phyloP scores from a whole-genome alignment of 2,329 filamentous ascomycete genomes.

The Colletotrichum graminicola region DNA sequence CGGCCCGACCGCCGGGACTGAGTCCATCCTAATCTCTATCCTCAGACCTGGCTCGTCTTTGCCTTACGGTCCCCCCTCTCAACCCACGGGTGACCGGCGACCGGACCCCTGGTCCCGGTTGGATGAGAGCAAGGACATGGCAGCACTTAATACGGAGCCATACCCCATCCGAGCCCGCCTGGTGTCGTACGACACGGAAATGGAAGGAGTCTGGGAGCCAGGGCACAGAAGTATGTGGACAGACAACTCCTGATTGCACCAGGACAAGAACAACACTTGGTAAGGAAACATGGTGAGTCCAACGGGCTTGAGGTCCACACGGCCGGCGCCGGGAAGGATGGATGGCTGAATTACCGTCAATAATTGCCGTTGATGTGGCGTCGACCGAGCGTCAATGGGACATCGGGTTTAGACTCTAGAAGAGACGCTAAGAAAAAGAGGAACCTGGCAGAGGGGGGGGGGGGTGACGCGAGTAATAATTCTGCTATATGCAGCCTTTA shows the following conservation, averaged over 20 bases:
- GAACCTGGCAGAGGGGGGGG: neutral
- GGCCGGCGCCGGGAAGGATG: neutral
- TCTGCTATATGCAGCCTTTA: neutral
- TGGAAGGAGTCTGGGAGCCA: neutral
- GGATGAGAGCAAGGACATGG: slow-evolving; percentile 13
- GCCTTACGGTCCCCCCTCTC: neutral
- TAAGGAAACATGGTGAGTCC: neutral
- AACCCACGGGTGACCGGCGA: slow-evolving; percentile 16
- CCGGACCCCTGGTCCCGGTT: slow-evolving; percentile 29
- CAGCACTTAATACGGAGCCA: slow-evolving; percentile 5
- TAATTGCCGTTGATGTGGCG: slow-evolving; percentile 10
- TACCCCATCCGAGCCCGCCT: slow-evolving; percentile 12
- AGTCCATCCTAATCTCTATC: neutral
- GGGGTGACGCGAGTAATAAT: slow-evolving; percentile 4
- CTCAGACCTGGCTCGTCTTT: neutral
- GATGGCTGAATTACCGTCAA: slow-evolving; percentile 5
- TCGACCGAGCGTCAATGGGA: neutral
- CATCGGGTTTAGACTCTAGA: neutral
- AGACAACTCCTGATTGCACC: too few species aligned
- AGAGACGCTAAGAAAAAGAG: slow-evolving; percentile 3
- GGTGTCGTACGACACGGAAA: slow-evolving; percentile 10
- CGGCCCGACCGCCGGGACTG: neutral
- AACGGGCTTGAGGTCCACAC: neutral
- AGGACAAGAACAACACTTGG: neutral
- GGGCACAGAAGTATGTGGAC: neutral